Conservation (phyloP, 306 rosid genomes). For the Prunus persica region Prunus_persica_NCBIv2 NC_034015.1:10043001-10043500, state of each 20-base stretch:
- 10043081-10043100: slow-evolving; percentile 84
- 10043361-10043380: not conserved
- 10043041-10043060: slow-evolving; percentile 66
- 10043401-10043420: not conserved
- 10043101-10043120: slow-evolving; percentile 82
- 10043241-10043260: slow-evolving; percentile 45
- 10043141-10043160: slow-evolving; percentile 44
- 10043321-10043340: not conserved
- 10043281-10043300: slow-evolving; percentile 65
- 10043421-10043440: not conserved
- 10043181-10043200: slow-evolving; percentile 78
- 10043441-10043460: not conserved
- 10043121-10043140: slow-evolving; percentile 65
- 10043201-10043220: slow-evolving; percentile 44
- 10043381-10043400: not conserved
- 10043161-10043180: slow-evolving; percentile 64
- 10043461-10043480: not conserved
- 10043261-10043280: slow-evolving; percentile 68
- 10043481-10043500: slow-evolving; percentile 4
- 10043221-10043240: slow-evolving; percentile 38
- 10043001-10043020: slow-evolving; percentile 48
- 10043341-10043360: not conserved
- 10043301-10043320: not conserved
- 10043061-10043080: slow-evolving; percentile 61
- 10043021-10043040: slow-evolving; percentile 60